Base-by-base conservation (phyloP, 495 filamentous ascomycete genomes). In the Aspergillus ostianus region DNA sequence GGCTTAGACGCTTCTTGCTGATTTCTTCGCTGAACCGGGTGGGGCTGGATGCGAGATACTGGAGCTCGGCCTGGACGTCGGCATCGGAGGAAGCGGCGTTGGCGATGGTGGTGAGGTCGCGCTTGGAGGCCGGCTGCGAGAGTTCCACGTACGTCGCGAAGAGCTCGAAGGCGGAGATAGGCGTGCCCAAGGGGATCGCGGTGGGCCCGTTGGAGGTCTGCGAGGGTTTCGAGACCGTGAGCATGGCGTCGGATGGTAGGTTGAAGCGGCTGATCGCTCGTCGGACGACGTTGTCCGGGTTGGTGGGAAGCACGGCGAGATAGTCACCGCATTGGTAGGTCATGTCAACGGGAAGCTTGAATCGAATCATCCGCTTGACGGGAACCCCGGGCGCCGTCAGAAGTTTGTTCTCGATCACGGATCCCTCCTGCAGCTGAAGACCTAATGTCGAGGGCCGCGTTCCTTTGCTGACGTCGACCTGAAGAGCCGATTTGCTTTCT, bases 321-420 rank as follows among this genome's bases (percentile, higher is more conserved):
- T 93, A 92, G 63, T 93, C 90, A 46, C 90, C 90, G 18, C 85
- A 81, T 45, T 78, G 77, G 68, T 92, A 93, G 6, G 78, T 77
- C 77, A 86, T 83, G 32, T 83, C 87, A 6, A 73, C 77, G 0
- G 89, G 89, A 0, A 93, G 73, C 51, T 83, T 75, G 56, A 93
- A 80, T 56, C 85, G 83, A 27, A 92, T 70, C 64, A 90, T 82
- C 32, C 82, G 80, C 74, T 91, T 91, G 29, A 76, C 70, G 0
- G 85, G 79, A 15, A 79, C 80, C 0, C 75, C 83, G 0, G 79
- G 72, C 0, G 78, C 71, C 0, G 86, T 87, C 17, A 91, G 74
- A 1, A 79, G 66, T 44, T 72, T 69, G 44, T 82, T 83, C 2
- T 80, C 79, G 0, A 87, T 56, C 4, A 90, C 85, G 0, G 80